Evolutionary conservation across 139 green algal genomes (phyloP).

Genomic region (Chlamydomonas incerta): DNA sequence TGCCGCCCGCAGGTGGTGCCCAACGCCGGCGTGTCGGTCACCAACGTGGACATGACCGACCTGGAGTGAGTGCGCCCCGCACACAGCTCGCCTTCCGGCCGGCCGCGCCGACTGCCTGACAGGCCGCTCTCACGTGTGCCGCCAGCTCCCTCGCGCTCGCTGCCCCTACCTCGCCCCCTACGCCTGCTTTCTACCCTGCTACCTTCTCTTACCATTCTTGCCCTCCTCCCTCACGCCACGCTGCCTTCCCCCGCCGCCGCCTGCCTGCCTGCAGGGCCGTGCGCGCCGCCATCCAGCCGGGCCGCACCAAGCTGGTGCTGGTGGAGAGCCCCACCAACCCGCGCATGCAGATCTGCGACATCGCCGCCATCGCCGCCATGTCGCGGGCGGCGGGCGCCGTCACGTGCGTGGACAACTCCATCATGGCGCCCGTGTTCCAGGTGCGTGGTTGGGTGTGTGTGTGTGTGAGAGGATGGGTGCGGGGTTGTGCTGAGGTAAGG

Average conservation of each 20-base stretch:
- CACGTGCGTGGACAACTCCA: conserved; percentile 96
- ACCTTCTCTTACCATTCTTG: too few species aligned
- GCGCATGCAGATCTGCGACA: conserved; percentile 96
- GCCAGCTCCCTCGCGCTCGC: too few species aligned
- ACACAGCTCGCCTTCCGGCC: too few species aligned
- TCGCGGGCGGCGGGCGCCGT: conserved; percentile 84
- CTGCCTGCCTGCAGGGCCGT: conserved; percentile 61
- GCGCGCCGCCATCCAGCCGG: conserved; percentile 69
- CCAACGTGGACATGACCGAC: conserved; percentile 94
- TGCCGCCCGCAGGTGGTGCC: conserved; percentile 59
- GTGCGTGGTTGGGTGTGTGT: background rate
- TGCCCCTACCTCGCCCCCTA: too few species aligned
- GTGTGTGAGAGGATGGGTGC: too few species aligned
- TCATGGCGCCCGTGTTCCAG: conserved; percentile 92
- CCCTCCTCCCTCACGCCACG: too few species aligned
- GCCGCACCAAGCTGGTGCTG: conserved; percentile 92
- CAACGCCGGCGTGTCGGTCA: conserved; percentile 67
- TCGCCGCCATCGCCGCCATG: conserved; percentile 76
- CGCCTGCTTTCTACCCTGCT: too few species aligned
- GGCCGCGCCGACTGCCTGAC: too few species aligned
- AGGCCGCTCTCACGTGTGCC: too few species aligned
- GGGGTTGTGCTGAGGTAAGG: too few species aligned
- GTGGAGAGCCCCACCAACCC: conserved; percentile 99
- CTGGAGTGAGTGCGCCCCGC: conserved; percentile 76
- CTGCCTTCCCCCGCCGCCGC: too few species aligned